Base-by-base conservation (phyloP, 768 basidiomycete genomes). In the Leccinum pellstonianum region DNA sequence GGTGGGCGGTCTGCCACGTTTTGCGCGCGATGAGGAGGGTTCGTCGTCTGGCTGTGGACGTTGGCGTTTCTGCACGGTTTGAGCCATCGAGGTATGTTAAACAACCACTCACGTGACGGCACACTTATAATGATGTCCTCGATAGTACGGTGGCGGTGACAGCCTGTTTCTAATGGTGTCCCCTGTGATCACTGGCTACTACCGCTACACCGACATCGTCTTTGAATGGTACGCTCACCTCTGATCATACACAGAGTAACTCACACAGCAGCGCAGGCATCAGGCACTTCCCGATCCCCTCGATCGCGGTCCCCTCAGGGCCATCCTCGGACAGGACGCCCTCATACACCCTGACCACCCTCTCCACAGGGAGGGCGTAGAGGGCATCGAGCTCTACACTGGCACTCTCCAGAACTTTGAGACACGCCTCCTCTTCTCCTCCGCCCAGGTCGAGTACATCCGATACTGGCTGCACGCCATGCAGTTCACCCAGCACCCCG, bases 161-260 rank as follows among this genome's bases (percentile, higher is more conserved):
- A 17, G 17, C 8, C 17, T 41, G 17, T 17, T 17, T 17, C 15
- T 15, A 6, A 53, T 73, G 73, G 74, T 74, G 46, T 72, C 74
- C 27, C 76, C 81, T 5, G 78, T 83, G 5, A 73, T 86, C 52
- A 86, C 81, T 59, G 90, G 90, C 14, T 93, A 87, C 67, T 93
- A 92, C 70, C 78, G 93, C 55, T 93, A 88, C 70, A 91, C 91
- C 0, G 92, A 95, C 73, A 86, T 94, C 55, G 88, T 85, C 82
- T 93, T 86, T 58, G 86, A 91, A 70, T 92, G 88, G 91, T 88
- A 66, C 64, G 67, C 21, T n/a, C 56, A 7, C 4, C 27, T 5
- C 41, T 37, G 37, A 59, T 15, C 56, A 2, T 54, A 50, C n/a
- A 4, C 48, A 43, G 41, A 1, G n/a, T 17, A 19, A 9, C 64